Percentiles rank a stretch among this genome's conserved stretches.
phyloP scores from a whole-genome alignment of 768 basidiomycete genomes.

The Phlebiopsis gigantea region DNA sequence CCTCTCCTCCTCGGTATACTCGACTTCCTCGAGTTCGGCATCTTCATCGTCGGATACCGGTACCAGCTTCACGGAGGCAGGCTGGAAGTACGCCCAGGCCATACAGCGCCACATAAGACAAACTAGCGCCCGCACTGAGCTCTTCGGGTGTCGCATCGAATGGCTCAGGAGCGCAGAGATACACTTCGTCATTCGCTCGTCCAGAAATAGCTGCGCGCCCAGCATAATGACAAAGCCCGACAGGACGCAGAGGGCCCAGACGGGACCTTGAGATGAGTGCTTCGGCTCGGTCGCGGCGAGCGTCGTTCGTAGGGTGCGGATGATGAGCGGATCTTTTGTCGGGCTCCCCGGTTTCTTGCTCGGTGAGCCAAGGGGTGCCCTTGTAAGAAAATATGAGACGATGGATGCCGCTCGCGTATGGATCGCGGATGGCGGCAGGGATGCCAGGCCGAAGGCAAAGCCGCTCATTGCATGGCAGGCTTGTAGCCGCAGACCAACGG shows the following conservation, averaged over 20 bases:
- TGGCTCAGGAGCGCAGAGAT: conserved; percentile 47
- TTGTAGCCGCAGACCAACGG: conserved; percentile 58
- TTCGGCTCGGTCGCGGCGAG: conserved; percentile 48
- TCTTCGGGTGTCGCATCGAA: conserved; percentile 58
- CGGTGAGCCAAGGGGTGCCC: conserved; percentile 24
- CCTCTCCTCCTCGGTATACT: conserved; percentile 23
- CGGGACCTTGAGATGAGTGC: conserved; percentile 68
- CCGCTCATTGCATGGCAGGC: conserved; percentile 76
- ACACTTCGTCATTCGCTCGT: conserved; percentile 37
- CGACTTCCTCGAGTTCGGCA: conserved; percentile 25
- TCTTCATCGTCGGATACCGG: conserved; percentile 17
- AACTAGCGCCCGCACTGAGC: conserved; percentile 55
- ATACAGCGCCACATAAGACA: conserved; percentile 63
- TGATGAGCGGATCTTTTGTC: conserved; percentile 43
- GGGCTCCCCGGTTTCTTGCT: conserved; percentile 30
- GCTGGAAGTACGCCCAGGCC: conserved; percentile 62
- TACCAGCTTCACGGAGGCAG: conserved; percentile 29
- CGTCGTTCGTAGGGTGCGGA: conserved; percentile 64
- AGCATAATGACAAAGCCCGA: conserved; percentile 63
- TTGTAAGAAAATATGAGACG: conserved; percentile 45
- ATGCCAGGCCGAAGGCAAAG: conserved; percentile 49
- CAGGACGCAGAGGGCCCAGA: conserved; percentile 70
- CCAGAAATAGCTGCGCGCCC: conserved; percentile 45
- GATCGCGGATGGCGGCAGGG: conserved; percentile 39
- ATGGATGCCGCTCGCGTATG: conserved; percentile 50